Base-by-base conservation (phyloP, 768 basidiomycete species). In the Tulasnella sp. region DNA sequence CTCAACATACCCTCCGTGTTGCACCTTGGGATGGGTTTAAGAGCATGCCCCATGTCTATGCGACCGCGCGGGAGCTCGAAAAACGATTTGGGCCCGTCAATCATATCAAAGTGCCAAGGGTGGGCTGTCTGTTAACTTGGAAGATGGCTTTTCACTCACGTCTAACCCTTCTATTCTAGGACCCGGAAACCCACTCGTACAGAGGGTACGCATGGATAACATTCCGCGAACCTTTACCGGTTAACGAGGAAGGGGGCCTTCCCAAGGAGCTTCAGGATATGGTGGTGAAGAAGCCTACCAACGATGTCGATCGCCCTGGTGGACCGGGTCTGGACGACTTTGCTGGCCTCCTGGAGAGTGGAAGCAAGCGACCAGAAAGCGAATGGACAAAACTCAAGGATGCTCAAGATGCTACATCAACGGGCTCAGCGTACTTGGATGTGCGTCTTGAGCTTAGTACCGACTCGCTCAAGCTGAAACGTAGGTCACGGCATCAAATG, bases 21-120 rank as follows among this genome's bases (percentile, higher is more conserved):
- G 19, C 15, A 34, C 75, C 75, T 69, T 76, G 67, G 69, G 75
- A 76, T 70, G 75, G 75, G 19, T 76, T 76, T 29, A 42, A 67
- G 34, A 69, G n/a, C 36, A 39, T 52, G 58, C 17, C 75, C 7
- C 36, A 69, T 70, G 40, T 70, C 15, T 76, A 71, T 29, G 75
- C 75, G 2, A 70, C 49, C 1, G 67, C 38, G 12, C 67, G 75
- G 36, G 75, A 76, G 52, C 69, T 76, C 25, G 75, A 76, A n/a
- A 76, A 71, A 38, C 75, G 75, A n/a, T 70, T 76, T 15, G 75
- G 75, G 1, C 73, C 73, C 11, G 38, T 74, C 29, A 37, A 74
- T 31, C 37, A 49, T 38, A 74, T 74, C 14, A 74, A 42, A 37
- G 17, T 58, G 1, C 58, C 49, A 25, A 31, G 54, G 52, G 73